A percentile compares a stretch with the other conserved stretches of the same genome.
Conservation (phyloP, 2,329 filamentous ascomycete species). For the Metarhizium sp. region DNA sequence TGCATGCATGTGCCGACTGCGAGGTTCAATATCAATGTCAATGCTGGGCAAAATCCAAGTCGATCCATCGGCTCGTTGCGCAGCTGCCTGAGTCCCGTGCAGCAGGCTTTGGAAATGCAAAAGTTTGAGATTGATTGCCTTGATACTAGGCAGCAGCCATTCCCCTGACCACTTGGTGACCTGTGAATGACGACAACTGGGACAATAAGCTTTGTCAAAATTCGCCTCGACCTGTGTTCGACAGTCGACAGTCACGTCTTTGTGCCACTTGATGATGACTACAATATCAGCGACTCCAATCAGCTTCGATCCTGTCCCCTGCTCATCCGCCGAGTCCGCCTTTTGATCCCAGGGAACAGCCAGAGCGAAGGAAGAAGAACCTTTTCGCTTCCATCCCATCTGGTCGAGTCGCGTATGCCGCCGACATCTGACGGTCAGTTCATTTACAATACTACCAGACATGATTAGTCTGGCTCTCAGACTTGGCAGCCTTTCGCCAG, state of each 20-base stretch:
- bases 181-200: slow-evolving; percentile 3
- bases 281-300: not conserved
- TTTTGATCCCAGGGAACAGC: not conserved
- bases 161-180: not conserved
- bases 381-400: not conserved
- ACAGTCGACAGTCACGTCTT: not conserved
- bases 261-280: not conserved
- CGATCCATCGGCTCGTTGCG: too few relatives aligned
- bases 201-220: slow-evolving; percentile 3
- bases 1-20: too few relatives aligned
- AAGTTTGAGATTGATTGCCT: not conserved
- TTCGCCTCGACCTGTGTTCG: not conserved
- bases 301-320: not conserved
- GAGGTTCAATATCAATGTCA: not conserved
- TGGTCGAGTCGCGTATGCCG: not conserved
- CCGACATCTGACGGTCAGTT: not conserved
- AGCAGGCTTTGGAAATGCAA: too few relatives aligned
- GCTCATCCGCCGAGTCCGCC: too few relatives aligned
- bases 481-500: not conserved
- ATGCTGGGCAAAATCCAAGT: not conserved
- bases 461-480: not conserved
- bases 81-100: too few relatives aligned
- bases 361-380: not conserved
- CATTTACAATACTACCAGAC: not conserved
- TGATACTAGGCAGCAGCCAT: not conserved